Conservation (phyloP, 2,329 filamentous ascomycete species). For the Claviceps sp. region DNA sequence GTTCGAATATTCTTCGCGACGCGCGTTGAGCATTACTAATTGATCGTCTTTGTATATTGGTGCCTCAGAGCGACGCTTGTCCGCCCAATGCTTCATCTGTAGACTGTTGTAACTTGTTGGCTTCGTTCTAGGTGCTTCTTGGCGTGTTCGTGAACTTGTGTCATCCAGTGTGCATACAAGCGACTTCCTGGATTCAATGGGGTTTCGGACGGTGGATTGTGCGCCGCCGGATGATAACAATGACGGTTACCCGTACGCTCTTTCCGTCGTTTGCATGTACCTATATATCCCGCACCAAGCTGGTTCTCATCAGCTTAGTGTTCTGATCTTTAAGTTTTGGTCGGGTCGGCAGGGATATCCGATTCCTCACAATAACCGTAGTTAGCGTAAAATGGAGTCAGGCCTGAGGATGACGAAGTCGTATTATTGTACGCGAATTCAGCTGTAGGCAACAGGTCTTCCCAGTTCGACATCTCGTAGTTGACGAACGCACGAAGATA, state of each 20-base stretch:
- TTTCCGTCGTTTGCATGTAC: too few species aligned
- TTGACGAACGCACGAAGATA: background rate
- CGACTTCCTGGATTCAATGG: background rate
- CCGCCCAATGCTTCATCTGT: background rate
- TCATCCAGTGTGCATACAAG: background rate
- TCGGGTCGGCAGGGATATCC: too few species aligned
- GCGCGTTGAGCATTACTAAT: background rate
- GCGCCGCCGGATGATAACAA: background rate
- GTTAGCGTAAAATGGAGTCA: background rate
- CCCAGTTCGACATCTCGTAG: background rate
- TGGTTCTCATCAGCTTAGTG: too few species aligned
- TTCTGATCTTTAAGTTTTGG: too few species aligned
- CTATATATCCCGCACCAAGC: too few species aligned
- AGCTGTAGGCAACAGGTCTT: background rate
- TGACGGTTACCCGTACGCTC: too few species aligned
- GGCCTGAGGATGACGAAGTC: background rate
- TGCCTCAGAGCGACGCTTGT: background rate
- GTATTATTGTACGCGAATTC: background rate
- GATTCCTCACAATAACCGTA: background rate
- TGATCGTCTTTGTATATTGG: background rate
- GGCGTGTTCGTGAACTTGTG: background rate
- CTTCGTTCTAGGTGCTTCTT: background rate
- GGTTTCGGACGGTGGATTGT: background rate
- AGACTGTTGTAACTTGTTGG: too few species aligned
- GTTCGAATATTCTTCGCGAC: background rate